phyloP scores from a whole-genome alignment of 805 yeast species.

The Candida chauliodis region DNA sequence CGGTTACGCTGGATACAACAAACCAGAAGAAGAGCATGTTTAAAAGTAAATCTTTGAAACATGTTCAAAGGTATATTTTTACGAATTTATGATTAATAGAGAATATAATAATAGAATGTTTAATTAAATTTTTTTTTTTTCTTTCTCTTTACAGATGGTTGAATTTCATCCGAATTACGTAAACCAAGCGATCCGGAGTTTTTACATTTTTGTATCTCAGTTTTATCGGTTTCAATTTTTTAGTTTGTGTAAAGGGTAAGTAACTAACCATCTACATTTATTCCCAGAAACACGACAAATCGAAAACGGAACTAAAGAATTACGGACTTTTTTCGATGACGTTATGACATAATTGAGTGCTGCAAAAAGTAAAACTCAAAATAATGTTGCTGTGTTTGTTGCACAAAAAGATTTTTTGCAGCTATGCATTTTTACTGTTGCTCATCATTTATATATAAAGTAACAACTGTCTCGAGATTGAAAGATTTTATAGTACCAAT shows the following conservation, averaged over 20 bases:
- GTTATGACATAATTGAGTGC: conserved; percentile 2
- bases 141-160: not conserved
- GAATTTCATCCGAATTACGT: not conserved
- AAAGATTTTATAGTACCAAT: not conserved
- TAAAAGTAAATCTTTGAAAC: conserved; percentile 10
- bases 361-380: not conserved
- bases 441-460: conserved; percentile 4
- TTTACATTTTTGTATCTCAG: too few relatives aligned
- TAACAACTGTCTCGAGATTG: not conserved
- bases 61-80: too few relatives aligned
- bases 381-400: not conserved
- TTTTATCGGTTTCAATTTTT: too few relatives aligned
- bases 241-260: too few relatives aligned
- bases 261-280: too few relatives aligned
- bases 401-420: conserved; percentile 4
- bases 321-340: too few relatives aligned
- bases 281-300: not conserved
- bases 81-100: conserved; percentile 4
- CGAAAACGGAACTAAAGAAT: not conserved
- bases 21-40: conserved; percentile 27
- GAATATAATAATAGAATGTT: not conserved
- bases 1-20: conserved; percentile 32
- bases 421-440: conserved; percentile 5
- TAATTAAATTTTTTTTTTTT: not conserved
- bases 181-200: too few relatives aligned